Percentiles rank a stretch among this genome's conserved stretches.
These are phyloP conservation scores for Laguncularia racemosa DNA, from an alignment of 345 rosid genomes.

Conservation along the genomic window DNA sequence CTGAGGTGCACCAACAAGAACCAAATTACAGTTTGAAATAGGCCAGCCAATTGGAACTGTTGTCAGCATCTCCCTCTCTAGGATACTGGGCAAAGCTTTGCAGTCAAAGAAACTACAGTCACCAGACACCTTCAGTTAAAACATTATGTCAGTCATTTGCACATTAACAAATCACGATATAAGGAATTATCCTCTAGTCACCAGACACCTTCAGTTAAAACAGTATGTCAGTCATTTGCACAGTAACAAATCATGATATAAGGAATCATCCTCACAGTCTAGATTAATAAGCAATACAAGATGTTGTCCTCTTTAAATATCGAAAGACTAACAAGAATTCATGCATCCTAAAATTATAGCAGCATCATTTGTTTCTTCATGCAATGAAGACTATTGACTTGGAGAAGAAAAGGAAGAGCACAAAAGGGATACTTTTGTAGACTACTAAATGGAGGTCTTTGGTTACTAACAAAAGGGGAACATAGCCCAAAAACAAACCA, in stretches of 20 bases:
- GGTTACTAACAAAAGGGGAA: too few relatives aligned
- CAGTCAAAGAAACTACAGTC: slow-evolving; percentile 94
- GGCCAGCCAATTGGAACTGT: slow-evolving; percentile 92
- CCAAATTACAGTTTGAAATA: slow-evolving; percentile 58
- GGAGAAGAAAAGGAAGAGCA: too few relatives aligned
- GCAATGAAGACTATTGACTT: too few relatives aligned
- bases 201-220: slow-evolving; percentile 57
- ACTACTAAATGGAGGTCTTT: too few relatives aligned
- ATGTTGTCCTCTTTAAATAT: too few relatives aligned
- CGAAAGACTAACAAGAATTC: too few relatives aligned
- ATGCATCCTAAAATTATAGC: too few relatives aligned
- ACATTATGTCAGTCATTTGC: slow-evolving; percentile 6
- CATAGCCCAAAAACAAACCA: too few relatives aligned
- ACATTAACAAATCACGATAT: not conserved
- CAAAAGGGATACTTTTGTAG: too few relatives aligned
- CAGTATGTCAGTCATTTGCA: slow-evolving; percentile 4
- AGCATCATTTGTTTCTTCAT: too few relatives aligned
- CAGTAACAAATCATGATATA: not conserved
- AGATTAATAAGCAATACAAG: too few relatives aligned
- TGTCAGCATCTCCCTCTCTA: slow-evolving; percentile 46
- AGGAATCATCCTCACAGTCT: not conserved
- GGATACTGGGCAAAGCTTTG: slow-evolving; percentile 58
- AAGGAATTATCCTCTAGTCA: not conserved
- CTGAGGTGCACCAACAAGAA: slow-evolving; percentile 42
- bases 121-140: slow-evolving; percentile 70